Evolutionary conservation across 306 rosid species (phyloP).

Genomic region (Fragaria ananassa): DNA sequence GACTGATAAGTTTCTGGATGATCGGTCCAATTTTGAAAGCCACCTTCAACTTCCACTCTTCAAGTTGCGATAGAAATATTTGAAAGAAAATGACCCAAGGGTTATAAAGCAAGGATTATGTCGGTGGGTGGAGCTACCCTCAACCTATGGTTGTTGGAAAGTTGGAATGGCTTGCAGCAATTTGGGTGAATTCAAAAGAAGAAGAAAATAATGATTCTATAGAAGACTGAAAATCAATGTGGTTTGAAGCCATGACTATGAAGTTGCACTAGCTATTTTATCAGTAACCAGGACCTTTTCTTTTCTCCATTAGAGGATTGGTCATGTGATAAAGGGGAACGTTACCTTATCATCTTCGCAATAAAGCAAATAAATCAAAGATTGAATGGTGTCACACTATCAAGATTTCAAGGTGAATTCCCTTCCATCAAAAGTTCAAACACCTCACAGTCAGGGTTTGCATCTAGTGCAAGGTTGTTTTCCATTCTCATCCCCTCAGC

Average conservation of each 20-base stretch:
- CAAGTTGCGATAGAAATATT: slow-evolving; percentile 8
- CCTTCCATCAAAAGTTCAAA: neutral
- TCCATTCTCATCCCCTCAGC: neutral
- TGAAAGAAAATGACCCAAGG: slow-evolving; percentile 22
- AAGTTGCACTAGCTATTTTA: slow-evolving; percentile 29
- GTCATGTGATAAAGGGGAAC: neutral
- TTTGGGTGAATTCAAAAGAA: slow-evolving; percentile 17
- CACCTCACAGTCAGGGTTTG: neutral
- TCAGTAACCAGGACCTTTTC: slow-evolving; percentile 15
- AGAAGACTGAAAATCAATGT: slow-evolving; percentile 12
- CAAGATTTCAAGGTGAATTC: slow-evolving; percentile 6
- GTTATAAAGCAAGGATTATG: slow-evolving; percentile 39
- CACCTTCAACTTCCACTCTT: neutral
- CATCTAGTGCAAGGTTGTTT: neutral
- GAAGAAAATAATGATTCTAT: neutral
- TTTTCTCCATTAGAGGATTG: slow-evolving; percentile 1
- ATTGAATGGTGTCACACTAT: neutral
- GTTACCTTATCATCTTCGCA: slow-evolving; percentile 10
- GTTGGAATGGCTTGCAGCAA: slow-evolving; percentile 22
- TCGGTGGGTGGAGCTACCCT: slow-evolving; percentile 45
- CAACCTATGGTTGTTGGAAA: slow-evolving; percentile 45
- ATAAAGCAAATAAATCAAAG: neutral
- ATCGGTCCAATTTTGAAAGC: neutral
- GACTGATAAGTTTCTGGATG: neutral
- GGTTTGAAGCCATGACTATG: slow-evolving; percentile 27